Conservation (phyloP, 805 yeast genomes). For the Torulaspora maleeae region DNA sequence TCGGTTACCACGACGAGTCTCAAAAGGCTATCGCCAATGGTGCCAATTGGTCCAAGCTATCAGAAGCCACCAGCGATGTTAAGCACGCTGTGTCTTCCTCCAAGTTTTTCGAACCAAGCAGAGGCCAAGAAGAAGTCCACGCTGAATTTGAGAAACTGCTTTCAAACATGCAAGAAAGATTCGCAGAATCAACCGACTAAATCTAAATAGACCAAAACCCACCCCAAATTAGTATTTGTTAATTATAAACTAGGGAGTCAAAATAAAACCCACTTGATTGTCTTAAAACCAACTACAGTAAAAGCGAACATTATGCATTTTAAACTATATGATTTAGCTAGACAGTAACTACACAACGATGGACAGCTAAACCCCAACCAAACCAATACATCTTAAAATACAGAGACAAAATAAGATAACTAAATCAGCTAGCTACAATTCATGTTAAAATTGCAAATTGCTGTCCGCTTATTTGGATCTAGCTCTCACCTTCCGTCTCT, state of each 20-base stretch:
- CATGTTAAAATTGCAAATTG: not conserved
- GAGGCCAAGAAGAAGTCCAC: constrained; percentile 75
- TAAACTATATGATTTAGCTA: not conserved
- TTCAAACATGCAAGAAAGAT: constrained; percentile 75
- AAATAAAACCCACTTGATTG: not conserved
- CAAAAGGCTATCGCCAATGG: constrained; percentile 94
- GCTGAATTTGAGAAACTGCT: constrained; percentile 74
- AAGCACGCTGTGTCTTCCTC: constrained; percentile 92
- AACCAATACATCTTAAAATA: not conserved
- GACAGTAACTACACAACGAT: not conserved
- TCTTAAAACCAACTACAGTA: not conserved
- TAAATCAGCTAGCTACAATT: constrained; percentile 1
- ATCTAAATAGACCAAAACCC: not conserved
- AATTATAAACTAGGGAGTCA: not conserved
- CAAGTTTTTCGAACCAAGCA: constrained; percentile 92
- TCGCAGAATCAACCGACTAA: constrained; percentile 92
- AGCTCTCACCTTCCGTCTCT: constrained; percentile 99
- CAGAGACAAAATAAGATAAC: not conserved
- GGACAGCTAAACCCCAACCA: not conserved
- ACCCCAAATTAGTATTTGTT: not conserved
- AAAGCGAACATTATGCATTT: constrained; percentile 1
- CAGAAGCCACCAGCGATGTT: constrained; percentile 85
- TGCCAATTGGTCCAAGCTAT: constrained; percentile 87
- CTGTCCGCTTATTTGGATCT: constrained; percentile 87
- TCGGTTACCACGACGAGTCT: constrained; percentile 91